Base-by-base conservation (phyloP, 345 rosid genomes). In the Euclidium syriacum region DNA sequence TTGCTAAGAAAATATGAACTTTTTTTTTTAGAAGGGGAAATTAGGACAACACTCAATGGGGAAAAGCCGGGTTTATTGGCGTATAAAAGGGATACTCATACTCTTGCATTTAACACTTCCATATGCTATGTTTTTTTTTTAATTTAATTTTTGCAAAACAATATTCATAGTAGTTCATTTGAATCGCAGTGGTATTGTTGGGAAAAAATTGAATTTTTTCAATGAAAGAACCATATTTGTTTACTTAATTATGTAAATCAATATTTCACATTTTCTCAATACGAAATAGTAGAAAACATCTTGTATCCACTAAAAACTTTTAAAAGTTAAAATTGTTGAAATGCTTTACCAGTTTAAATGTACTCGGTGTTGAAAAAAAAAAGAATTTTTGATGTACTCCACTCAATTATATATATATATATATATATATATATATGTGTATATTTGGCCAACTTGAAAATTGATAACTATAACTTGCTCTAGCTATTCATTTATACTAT, bases 51-150 rank as follows among this genome's bases (percentile, higher is more conserved):
- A 57, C 66, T 52, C 55, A 71, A 58, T 15, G 56, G 43, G 42
- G 47, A 30, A 77, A 80, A 81, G 84, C 87, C 98, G 83, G 81
- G 65, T 82, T 86, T 74, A 71, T 59, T 69, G 96, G 81, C 96
- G 81, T 34, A 51, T 53, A 76, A 77, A 62, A 78, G 65, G 94
- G 83, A 77, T 65, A 52, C 34, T 1, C 7, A n/a, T n/a, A n/a
- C n/a, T n/a, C 33, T 55, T 52, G 56, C 68, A 48, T 56, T 52
- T 27, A 38, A 71, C 59, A 57, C 47, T 52, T 16, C 58, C 78
- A 69, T 70, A 64, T 71, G 75, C 56, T 48, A 65, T 50, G 73
- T 42, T 55, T 61, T 39, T 5, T 42, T 54, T 16, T 9, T 25
- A n/a, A n/a, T n/a, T n/a, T n/a, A n/a, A n/a, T 35, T 46, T 14